Base-by-base conservation (phyloP, 768 basidiomycete genomes). In the Macrolepiota fuliginosa region DNA sequence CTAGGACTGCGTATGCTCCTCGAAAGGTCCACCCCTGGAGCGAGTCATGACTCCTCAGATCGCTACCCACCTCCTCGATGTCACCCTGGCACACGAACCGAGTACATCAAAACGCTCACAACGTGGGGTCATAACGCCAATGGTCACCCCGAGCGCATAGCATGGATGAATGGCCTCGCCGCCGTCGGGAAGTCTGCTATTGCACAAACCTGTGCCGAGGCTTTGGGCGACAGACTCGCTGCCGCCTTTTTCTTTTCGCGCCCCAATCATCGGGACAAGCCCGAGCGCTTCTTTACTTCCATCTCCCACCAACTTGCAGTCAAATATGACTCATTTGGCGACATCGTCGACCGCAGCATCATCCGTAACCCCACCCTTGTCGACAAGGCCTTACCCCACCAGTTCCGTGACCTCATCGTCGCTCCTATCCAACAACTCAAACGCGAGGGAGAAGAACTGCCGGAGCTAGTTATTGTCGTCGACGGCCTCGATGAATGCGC, bases 401-500 rank as follows among this genome's bases (percentile, higher is more conserved):
- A 55, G 24, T 55, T 55, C 24, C 37, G 25, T 4, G 3, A 40
- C 13, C 39, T 55, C 11, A 7, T 55, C 24, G 54, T 55, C 19
- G 25, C 37, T 40, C 54, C 54, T 15, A 3, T 55, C 19, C n/a
- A 17, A 1, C 37, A 39, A 6, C 36, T 42, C 10, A 42, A 15
- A 25, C 10, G 3, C 24, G 7, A 55, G 37, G 37, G 24, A 36
- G 10, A 19, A n/a, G 54, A 27, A 3, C 1, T 42, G 3, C 9
- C 10, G 5, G 24, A 55, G 17, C 39, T 9, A 12, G 24, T 55
- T 10, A 27, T 55, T 11, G 24, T 55, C 9, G 11, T 57, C n/a
- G 56, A 49, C 36, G 56, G 56, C 3, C 45, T 57, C 32, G 56
- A 57, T 19, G 56, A 57, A 36, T 57, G 56, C 10, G 25, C 56